Base-by-base conservation (phyloP, 306 rosid genomes). In the Parietaria judaica region DNA sequence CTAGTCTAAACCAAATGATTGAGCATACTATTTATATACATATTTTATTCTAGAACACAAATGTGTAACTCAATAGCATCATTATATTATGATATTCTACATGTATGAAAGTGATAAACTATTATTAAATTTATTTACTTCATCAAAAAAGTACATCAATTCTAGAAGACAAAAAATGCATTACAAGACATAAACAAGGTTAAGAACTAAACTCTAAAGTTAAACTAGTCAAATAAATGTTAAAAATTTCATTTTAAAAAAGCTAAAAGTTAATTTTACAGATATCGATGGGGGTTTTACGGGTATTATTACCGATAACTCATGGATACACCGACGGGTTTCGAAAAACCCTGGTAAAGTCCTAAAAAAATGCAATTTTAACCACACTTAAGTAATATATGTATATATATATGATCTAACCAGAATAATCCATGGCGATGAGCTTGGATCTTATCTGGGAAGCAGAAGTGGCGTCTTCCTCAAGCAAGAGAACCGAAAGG, bases 401-500 rank as follows among this genome's bases (percentile, higher is more conserved):
- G 16, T 10, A 70, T 39, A 63, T 51, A 14, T 12, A 54, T 39
- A 60, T 10, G 23, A 43, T 63, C 76, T 64, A 63, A 94, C 99
- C 99, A 72, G 71, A 51, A 70, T 88, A 94, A 76, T 94, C 89
- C 95, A 94, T 86, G 54, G 83, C 85, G 69, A 88, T 89, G 13
- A 94, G 99, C 73, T 83, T 81, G 48, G 85, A 45, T 73, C 72
- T 83, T 74, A 89, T 79, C 73, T 84, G 89, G 3, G 90, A 65
- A 51, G 95, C 88, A 65, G 95, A 86, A 82, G 11, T 64, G 69
- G 23, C 60, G 72, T 94, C 94, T 74, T 82, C 80, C 67, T 86
- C 90, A 70, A 94, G 89, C 63, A 94, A 85, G 71, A 94, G 97
- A 73, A 94, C 94, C 74, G 86, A 74, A 60, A 94, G 99, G 23